Evolutionary conservation across 768 basidiomycete species (phyloP).

Genomic region (Xerocomellus amylosporus): DNA sequence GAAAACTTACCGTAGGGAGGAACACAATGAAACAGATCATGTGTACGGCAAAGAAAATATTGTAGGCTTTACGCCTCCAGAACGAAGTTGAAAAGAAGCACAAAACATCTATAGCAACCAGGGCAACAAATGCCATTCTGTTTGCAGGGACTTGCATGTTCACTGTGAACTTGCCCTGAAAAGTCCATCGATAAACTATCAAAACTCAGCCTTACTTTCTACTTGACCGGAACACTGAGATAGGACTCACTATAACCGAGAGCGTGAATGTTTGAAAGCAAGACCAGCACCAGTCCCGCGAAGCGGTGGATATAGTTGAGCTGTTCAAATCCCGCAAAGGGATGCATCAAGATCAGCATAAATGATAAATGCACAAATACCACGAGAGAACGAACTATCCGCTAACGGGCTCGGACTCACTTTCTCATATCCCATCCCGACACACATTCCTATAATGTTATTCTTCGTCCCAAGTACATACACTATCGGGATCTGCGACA

Average conservation of each 20-base stretch:
- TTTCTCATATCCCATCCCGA: slow-evolving; percentile 48
- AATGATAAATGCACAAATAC: not conserved
- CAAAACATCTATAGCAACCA: slow-evolving; percentile 36
- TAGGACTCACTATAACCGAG: slow-evolving; percentile 37
- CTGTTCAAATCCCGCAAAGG: slow-evolving; percentile 23
- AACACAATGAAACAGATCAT: slow-evolving; percentile 41
- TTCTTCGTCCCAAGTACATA: slow-evolving; percentile 50
- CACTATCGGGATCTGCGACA: slow-evolving; percentile 46
- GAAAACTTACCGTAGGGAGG: slow-evolving; percentile 34
- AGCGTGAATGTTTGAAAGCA: slow-evolving; percentile 42
- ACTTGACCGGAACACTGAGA: not conserved
- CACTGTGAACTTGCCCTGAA: slow-evolving; percentile 15
- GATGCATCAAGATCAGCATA: not conserved
- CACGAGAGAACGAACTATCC: not conserved
- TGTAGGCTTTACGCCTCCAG: slow-evolving; percentile 42
- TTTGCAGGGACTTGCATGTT: slow-evolving; percentile 12
- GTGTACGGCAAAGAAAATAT: slow-evolving; percentile 44
- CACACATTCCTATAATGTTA: slow-evolving; percentile 38
- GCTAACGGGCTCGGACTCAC: slow-evolving; percentile 25
- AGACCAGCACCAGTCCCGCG: slow-evolving; percentile 41
- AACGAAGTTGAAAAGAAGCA: slow-evolving; percentile 39
- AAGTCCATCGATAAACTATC: slow-evolving; percentile 31
- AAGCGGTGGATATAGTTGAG: slow-evolving; percentile 58
- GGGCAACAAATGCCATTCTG: slow-evolving; percentile 34
- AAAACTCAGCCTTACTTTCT: not conserved